These are phyloP conservation scores for Acrocalymma vagum DNA, from an alignment of 2,329 filamentous ascomycete species.

Conservation along the genomic window DNA sequence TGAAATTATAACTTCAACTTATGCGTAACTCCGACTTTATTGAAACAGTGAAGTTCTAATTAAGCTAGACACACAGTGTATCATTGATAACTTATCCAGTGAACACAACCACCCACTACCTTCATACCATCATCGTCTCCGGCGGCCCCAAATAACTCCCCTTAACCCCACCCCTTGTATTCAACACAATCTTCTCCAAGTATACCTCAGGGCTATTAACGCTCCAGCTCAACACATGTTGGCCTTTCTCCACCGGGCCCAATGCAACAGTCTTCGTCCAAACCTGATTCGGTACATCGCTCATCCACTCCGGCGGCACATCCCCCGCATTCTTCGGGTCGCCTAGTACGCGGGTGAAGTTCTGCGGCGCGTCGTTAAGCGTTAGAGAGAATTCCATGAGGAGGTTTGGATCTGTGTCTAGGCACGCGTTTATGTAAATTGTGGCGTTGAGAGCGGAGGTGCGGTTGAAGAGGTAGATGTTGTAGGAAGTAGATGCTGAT, in stretches of 20 bases:
- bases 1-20: no score
- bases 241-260: constrained; percentile 20
- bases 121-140: no score
- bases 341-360: constrained; percentile 22
- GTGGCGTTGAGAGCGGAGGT: constrained; percentile 36
- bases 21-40: no score
- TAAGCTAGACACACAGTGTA: no score
- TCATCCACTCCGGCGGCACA: constrained; percentile 55
- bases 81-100: no score
- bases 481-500: constrained; percentile 19
- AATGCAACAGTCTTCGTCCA: constrained; percentile 50
- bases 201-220: constrained; percentile 9
- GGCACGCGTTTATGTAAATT: constrained; percentile 36
- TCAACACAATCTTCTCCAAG: constrained; percentile 38
- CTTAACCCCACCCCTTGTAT: constrained; percentile 28
- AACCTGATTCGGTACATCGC: constrained; percentile 46
- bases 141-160: constrained; percentile 35
- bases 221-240: constrained; percentile 44
- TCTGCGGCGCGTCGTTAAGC: constrained; percentile 15
- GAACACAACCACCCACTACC: no score
- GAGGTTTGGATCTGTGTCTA: constrained; percentile 57
- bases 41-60: no score
- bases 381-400: constrained; percentile 57
- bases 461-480: constrained; percentile 25
- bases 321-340: constrained; percentile 43